Evolutionary conservation across 352 stramenopile species (phyloP).

Genomic region (Elongisporangium prolatum): DNA sequence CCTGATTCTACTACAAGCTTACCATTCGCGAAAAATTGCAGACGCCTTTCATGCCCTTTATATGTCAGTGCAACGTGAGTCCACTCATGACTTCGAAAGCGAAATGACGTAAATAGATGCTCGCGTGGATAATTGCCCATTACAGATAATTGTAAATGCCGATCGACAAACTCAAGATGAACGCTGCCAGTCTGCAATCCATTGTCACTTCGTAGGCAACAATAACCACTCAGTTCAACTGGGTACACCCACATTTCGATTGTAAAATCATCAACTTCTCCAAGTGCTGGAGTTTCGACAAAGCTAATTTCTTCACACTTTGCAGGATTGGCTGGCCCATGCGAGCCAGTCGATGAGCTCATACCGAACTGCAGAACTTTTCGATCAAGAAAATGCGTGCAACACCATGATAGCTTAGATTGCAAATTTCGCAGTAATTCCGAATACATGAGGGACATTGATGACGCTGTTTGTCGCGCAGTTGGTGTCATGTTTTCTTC

Average conservation of each 20-base stretch:
- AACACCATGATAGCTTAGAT: conserved; percentile 46
- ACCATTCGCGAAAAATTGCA: conserved; percentile 61
- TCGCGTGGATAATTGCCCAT: conserved; percentile 71
- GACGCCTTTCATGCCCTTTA: conserved; percentile 11
- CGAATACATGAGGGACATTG: conserved; percentile 68
- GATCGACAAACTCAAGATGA: conserved; percentile 68
- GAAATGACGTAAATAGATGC: conserved; percentile 46
- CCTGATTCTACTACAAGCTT: conserved; percentile 18
- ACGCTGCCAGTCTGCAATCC: conserved; percentile 62
- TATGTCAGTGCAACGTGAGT: conserved; percentile 66
- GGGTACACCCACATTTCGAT: conserved; percentile 82
- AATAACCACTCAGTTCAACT: conserved; percentile 51
- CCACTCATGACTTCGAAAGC: conserved; percentile 63
- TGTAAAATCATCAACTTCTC: conserved; percentile 59
- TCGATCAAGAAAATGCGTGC: conserved; percentile 21
- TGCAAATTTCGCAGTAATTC: conserved; percentile 63
- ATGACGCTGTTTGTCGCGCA: conserved; percentile 61
- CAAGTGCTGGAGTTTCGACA: conserved; percentile 56
- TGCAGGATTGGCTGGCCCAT: conserved; percentile 9
- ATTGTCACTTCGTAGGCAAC: conserved; percentile 72
- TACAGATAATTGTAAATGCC: conserved; percentile 63
- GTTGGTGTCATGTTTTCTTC: conserved; percentile 13
- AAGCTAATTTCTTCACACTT: conserved; percentile 64
- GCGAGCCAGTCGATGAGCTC: conserved; percentile 11
- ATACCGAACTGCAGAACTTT: conserved; percentile 72